Conservation (phyloP, 169 alveolate genomes). For the Toxoplasma gondii region DNA sequence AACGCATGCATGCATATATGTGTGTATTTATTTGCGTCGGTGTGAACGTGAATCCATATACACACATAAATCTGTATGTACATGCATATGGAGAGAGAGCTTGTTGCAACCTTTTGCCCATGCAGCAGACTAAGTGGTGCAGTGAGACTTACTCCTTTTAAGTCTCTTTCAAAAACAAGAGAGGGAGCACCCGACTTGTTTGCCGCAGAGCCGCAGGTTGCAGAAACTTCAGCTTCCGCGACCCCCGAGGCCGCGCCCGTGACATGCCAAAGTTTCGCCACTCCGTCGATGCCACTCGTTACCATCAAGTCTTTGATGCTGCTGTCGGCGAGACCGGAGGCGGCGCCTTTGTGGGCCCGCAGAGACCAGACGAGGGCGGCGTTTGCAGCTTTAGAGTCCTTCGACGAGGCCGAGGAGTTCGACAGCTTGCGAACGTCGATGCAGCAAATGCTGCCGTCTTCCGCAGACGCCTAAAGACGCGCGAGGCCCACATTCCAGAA, state of each 20-base stretch:
- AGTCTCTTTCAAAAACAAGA: background rate
- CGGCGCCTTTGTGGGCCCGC: background rate
- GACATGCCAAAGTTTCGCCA: background rate
- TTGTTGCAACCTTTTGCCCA: too few species aligned
- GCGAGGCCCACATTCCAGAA: background rate
- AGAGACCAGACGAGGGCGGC: background rate
- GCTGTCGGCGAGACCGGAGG: constrained; percentile 9
- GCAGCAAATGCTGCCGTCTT: constrained; percentile 3
- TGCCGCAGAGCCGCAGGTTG: background rate
- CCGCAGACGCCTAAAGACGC: background rate
- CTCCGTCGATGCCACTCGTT: constrained; percentile 1
- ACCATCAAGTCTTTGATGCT: background rate
- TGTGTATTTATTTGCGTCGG: background rate
- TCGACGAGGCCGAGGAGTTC: background rate
- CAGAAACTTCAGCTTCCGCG: background rate
- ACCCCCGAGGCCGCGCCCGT: background rate
- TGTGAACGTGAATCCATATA: too few species aligned
- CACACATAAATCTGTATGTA: too few species aligned
- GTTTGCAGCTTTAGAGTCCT: background rate
- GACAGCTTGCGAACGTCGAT: background rate
- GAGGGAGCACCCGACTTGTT: background rate
- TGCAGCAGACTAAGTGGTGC: background rate
- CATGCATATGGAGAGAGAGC: too few species aligned
- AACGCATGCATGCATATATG: background rate
- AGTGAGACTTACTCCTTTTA: background rate